A percentile compares a stretch with the other conserved stretches of the same genome.
Conservation (phyloP, 1,139 yeast genomes). For the Zhuliangozyma parablackwelliae region DNA sequence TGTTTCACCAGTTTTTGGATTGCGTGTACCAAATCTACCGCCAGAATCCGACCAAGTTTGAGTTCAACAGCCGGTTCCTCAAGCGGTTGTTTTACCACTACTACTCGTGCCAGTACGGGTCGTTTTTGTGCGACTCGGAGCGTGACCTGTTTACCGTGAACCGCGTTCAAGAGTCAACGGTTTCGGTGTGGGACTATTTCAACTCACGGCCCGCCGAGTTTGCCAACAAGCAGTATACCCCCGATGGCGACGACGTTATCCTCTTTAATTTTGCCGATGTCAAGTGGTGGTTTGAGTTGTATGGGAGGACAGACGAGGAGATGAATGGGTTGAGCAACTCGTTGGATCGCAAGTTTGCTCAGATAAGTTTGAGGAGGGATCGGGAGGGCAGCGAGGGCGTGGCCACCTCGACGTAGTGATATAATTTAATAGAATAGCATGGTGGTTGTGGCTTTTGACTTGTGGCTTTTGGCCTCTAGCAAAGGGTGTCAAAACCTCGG, state of each 20-base stretch:
- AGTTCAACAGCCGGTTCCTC: conserved; percentile 83
- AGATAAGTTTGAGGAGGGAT: conserved; percentile 19
- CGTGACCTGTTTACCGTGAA: conserved; percentile 42
- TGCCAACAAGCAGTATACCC: conserved; percentile 43
- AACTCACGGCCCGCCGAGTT: conserved; percentile 72
- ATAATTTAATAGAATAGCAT: too few relatives aligned
- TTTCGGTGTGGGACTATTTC: conserved; percentile 94
- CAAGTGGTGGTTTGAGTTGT: conserved; percentile 85
- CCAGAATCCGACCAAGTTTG: conserved; percentile 72
- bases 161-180: conserved; percentile 45
- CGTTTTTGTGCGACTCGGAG: conserved; percentile 77
- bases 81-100: conserved; percentile 81
- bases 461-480: too few relatives aligned
- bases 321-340: conserved; percentile 62
- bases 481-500: too few relatives aligned
- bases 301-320: conserved; percentile 73
- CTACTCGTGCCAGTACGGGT: conserved; percentile 93
- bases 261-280: conserved; percentile 66
- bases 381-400: too few relatives aligned
- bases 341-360: conserved; percentile 40
- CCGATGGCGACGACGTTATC: conserved; percentile 40
- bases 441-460: too few relatives aligned
- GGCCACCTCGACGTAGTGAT: too few relatives aligned
- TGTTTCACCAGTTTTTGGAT: conserved; percentile 90
- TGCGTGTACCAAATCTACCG: conserved; percentile 74